Conservation (phyloP, 768 basidiomycete species). For the Termitomyces sp. region DNA sequence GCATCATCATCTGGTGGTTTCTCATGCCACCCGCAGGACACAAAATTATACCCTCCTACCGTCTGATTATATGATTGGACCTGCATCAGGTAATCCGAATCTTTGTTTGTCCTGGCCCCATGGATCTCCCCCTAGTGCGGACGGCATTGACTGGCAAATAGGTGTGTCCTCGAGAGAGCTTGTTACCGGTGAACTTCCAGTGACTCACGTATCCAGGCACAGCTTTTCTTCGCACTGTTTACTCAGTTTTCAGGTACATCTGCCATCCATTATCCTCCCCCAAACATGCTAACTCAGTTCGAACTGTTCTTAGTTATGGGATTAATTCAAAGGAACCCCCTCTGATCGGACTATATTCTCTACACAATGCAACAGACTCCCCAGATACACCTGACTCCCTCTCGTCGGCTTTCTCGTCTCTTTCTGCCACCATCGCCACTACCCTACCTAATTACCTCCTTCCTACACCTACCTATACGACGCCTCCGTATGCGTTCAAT, state of each 20-base stretch:
- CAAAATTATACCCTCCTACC: conserved; percentile 63
- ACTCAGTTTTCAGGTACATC: conserved; percentile 69
- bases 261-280: background rate
- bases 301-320: conserved; percentile 54
- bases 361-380: conserved; percentile 41
- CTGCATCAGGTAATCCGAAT: conserved; percentile 56
- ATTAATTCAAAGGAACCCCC: conserved; percentile 73
- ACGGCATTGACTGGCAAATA: conserved; percentile 84
- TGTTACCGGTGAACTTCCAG: background rate
- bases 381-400: conserved; percentile 39
- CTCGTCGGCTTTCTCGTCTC: conserved; percentile 52
- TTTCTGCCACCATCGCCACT: conserved; percentile 62
- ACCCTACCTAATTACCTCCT: conserved; percentile 70
- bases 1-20: conserved; percentile 1
- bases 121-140: conserved; percentile 59
- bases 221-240: conserved; percentile 71
- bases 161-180: conserved; percentile 35
- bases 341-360: conserved; percentile 71
- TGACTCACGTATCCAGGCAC: conserved; percentile 35
- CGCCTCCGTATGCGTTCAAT: conserved; percentile 67
- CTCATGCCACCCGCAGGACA: conserved; percentile 25
- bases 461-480: conserved; percentile 58
- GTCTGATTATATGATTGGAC: conserved; percentile 75
- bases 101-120: conserved; percentile 75
- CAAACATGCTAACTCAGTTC: background rate